These are phyloP conservation scores for Sugiyamaella qingdaonensis DNA, from an alignment of 805 yeast species.

Conservation along the genomic window DNA sequence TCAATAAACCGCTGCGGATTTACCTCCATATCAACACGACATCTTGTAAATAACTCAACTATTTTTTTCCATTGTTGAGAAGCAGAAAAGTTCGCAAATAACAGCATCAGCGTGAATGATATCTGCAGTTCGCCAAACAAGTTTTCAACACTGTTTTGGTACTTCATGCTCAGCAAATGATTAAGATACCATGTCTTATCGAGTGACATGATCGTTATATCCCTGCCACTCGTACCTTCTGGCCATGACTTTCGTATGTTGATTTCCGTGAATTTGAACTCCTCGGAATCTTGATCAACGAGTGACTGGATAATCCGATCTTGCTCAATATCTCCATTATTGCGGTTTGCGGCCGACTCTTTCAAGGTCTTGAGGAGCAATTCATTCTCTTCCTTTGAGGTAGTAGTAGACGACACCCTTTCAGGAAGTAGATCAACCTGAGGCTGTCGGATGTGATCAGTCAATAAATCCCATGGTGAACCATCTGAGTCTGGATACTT, in stretches of 20 bases:
- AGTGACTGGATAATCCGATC: slow-evolving; percentile 34
- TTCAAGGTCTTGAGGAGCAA: slow-evolving; percentile 38
- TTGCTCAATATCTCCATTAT: slow-evolving; percentile 20
- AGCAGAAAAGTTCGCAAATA: slow-evolving; percentile 61
- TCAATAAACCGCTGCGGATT: slow-evolving; percentile 29
- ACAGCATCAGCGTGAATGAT: slow-evolving; percentile 43
- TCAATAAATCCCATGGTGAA: slow-evolving; percentile 28
- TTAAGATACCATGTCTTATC: slow-evolving; percentile 62
- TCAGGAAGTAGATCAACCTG: slow-evolving; percentile 31
- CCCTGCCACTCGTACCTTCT: slow-evolving; percentile 35
- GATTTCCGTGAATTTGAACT: slow-evolving; percentile 41
- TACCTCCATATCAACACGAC: slow-evolving; percentile 29
- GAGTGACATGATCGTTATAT: slow-evolving; percentile 47
- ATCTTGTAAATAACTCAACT: slow-evolving; percentile 41
- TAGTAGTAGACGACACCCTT: slow-evolving; percentile 41
- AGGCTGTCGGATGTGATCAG: slow-evolving; percentile 25
- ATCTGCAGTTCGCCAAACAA: slow-evolving; percentile 54
- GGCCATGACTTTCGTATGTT: slow-evolving; percentile 40
- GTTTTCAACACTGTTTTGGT: slow-evolving; percentile 29
- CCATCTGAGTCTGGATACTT: slow-evolving; percentile 36
- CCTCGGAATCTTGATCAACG: slow-evolving; percentile 34
- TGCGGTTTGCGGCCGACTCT: slow-evolving; percentile 28
- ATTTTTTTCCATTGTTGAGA: slow-evolving; percentile 60
- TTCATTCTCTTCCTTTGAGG: slow-evolving; percentile 49
- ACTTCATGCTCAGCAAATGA: slow-evolving; percentile 32